Conservation (phyloP, 2,329 filamentous ascomycete species). For the Sphaerulina populicola region DNA sequence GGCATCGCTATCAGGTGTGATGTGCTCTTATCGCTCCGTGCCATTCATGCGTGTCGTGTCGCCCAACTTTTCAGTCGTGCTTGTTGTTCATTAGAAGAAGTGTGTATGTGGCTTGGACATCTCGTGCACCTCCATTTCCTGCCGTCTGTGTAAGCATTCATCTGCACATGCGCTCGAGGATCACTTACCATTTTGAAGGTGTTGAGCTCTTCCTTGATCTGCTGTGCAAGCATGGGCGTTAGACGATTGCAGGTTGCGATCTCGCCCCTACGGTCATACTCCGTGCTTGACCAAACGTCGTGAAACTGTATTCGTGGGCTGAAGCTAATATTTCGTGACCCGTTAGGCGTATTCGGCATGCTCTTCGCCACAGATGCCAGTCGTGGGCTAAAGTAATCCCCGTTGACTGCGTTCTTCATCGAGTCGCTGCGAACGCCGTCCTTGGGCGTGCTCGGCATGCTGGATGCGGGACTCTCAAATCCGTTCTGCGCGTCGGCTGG, state of each 20-base stretch:
- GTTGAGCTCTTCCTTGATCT: constrained; percentile 99
- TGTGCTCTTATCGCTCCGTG: constrained; percentile 16
- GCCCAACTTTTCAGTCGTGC: constrained; percentile 13
- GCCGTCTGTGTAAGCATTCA: constrained; percentile 36
- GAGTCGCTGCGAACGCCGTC: constrained; percentile 50
- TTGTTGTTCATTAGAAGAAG: constrained; percentile 71
- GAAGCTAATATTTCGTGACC: constrained; percentile 60
- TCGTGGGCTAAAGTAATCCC: constrained; percentile 82
- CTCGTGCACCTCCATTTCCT: constrained; percentile 99
- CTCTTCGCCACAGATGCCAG: constrained; percentile 68
- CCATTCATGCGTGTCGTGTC: constrained; percentile 17
- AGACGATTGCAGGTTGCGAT: constrained; percentile 96
- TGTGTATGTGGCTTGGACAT: constrained; percentile 98
- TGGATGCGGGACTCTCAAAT: constrained; percentile 73
- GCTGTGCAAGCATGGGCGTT: constrained; percentile 92
- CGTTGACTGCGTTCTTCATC: constrained; percentile 57
- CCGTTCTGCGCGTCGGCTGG: constrained; percentile 58
- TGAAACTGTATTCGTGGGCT: constrained; percentile 90
- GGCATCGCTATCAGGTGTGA: constrained; percentile 9
- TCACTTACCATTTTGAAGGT: constrained; percentile 91
- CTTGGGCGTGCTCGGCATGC: constrained; percentile 76
- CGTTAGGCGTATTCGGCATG: constrained; percentile 67
- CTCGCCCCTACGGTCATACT: constrained; percentile 93
- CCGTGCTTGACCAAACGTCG: constrained; percentile 90
- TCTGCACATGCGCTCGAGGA: neutral